A percentile compares a stretch with the other conserved stretches of the same genome.
phyloP scores from a whole-genome alignment of 495 filamentous ascomycete species.

The Aspergillus leporis region DNA sequence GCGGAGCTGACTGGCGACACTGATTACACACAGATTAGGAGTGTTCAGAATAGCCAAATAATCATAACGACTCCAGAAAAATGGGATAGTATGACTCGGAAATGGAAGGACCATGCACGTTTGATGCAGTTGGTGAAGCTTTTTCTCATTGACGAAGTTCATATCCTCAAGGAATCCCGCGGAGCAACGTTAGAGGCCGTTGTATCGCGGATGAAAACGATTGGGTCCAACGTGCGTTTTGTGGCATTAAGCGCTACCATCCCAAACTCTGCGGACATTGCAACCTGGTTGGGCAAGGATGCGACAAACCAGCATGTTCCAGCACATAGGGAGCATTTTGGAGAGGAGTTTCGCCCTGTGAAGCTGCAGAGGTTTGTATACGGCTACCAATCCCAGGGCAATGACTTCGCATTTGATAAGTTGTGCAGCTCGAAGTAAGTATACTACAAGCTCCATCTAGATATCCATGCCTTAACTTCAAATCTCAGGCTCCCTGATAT shows the following conservation, averaged over 20 bases:
- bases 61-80: constrained; percentile 98
- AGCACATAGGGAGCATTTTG: constrained; percentile 77
- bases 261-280: constrained; percentile 89
- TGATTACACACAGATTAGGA: constrained; percentile 67
- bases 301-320: constrained; percentile 65
- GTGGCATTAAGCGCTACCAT: constrained; percentile 91
- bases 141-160: constrained; percentile 95
- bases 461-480: constrained; percentile 5
- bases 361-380: constrained; percentile 84
- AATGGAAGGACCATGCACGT: constrained; percentile 88
- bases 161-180: constrained; percentile 86
- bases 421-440: constrained; percentile 68
- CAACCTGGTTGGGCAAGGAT: constrained; percentile 85
- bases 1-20: constrained; percentile 93
- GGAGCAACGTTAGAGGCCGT: constrained; percentile 95
- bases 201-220: constrained; percentile 94
- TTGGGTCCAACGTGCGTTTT: constrained; percentile 84
- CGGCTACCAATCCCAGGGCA: constrained; percentile 64
- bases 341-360: constrained; percentile 88
- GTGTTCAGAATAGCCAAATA: constrained; percentile 79
- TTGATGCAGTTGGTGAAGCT: constrained; percentile 84
- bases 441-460: background rate
- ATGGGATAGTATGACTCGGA: constrained; percentile 96
- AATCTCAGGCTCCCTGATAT: constrained; percentile 61
- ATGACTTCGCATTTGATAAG: constrained; percentile 89